phyloP scores from a whole-genome alignment of 148 eudicot genomes.

The Linanthus parryae region DNA sequence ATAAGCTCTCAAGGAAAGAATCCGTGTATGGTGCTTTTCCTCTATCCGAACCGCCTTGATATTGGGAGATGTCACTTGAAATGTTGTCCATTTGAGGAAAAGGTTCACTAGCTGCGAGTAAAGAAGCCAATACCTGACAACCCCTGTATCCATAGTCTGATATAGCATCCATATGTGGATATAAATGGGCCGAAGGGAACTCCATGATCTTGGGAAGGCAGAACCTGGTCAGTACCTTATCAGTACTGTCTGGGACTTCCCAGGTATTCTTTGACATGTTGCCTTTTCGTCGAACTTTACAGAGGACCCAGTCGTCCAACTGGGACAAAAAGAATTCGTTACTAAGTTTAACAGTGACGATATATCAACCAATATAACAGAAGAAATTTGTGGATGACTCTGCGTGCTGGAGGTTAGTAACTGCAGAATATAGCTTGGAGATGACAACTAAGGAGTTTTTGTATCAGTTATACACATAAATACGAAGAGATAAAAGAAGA shows the following conservation, averaged over 20 bases:
- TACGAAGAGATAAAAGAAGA: no score
- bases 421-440: no score
- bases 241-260: constrained; percentile 14
- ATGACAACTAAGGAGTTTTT: no score
- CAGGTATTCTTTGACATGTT: constrained; percentile 18
- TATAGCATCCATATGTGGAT: not conserved
- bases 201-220: constrained; percentile 17
- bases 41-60: not conserved
- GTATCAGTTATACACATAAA: no score
- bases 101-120: not conserved
- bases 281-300: constrained; percentile 15
- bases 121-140: constrained; percentile 6
- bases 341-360: no score
- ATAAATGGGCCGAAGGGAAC: constrained; percentile 18
- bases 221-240: constrained; percentile 5
- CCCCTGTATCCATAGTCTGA: constrained; percentile 1
- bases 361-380: no score
- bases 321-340: no score
- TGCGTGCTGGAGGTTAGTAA: no score
- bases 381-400: no score
- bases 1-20: not conserved
- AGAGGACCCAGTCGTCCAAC: constrained; percentile 23
- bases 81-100: constrained; percentile 5
- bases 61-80: not conserved
- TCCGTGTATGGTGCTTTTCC: no score